Evolutionary conservation across 108 stramenopile species (phyloP).

Genomic region (Nitzschia inconspicua): DNA sequence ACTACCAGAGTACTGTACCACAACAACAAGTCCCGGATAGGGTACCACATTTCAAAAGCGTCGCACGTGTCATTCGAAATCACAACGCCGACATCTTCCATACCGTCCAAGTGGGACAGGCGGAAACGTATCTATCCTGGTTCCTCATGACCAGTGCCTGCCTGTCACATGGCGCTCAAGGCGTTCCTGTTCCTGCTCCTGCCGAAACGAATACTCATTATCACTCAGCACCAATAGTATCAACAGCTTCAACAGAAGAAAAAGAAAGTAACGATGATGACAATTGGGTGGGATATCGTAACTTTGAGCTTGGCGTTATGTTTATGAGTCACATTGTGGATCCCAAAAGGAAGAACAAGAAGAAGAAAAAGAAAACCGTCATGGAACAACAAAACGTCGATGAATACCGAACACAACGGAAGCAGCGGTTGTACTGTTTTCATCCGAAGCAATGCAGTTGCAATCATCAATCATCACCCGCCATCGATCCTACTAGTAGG

Average conservation of each 20-base stretch:
- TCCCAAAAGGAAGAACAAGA: conserved; percentile 1
- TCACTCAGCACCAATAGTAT: background rate
- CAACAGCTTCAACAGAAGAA: background rate
- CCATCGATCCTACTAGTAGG: background rate
- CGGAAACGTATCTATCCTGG: conserved; percentile 57
- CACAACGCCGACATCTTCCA: conserved; percentile 4
- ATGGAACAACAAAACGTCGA: background rate
- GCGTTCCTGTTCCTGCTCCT: conserved; percentile 21
- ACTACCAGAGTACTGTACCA: conserved; percentile 41
- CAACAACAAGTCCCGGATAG: background rate
- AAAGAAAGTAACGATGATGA: too few relatives aligned
- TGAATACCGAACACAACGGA: conserved; percentile 39
- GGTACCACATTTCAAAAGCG: conserved; percentile 72
- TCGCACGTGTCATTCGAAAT: conserved; percentile 53
- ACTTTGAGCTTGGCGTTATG: conserved; percentile 83
- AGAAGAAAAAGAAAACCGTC: background rate
- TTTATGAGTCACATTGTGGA: conserved; percentile 52
- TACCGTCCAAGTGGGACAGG: conserved; percentile 1
- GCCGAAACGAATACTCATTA: conserved; percentile 13
- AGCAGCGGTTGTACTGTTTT: conserved; percentile 51
- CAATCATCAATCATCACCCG: background rate
- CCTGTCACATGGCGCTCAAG: conserved; percentile 78
- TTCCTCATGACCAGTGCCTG: conserved; percentile 80
- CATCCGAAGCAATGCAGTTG: conserved; percentile 40
- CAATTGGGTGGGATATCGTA: conserved; percentile 61